Conservation (phyloP, 129 eudicot genomes). For the Flaveria robusta region DNA sequence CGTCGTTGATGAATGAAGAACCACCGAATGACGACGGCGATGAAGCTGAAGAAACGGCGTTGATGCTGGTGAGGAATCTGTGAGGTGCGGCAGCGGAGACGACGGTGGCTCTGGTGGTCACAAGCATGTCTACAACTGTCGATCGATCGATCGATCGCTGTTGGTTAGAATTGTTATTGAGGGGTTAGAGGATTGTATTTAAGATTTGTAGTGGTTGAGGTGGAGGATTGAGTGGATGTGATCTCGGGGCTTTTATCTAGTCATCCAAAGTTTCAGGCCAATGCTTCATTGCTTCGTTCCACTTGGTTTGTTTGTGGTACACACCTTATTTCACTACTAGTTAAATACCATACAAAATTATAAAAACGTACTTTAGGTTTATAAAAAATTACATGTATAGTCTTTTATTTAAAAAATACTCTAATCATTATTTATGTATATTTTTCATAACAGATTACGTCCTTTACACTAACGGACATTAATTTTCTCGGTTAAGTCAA, state of each 20-base stretch:
- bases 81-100: slow-evolving; percentile 43
- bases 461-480: too few species aligned
- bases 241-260: slow-evolving; percentile 20
- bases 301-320: too few species aligned
- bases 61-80: slow-evolving; percentile 16
- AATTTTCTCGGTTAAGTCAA: too few species aligned
- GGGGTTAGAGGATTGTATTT: neutral
- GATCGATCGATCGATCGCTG: slow-evolving; percentile 7
- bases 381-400: too few species aligned
- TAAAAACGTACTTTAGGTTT: too few species aligned
- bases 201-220: slow-evolving; percentile 26
- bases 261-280: slow-evolving; percentile 14
- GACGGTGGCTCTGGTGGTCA: slow-evolving; percentile 42
- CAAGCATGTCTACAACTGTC: slow-evolving; percentile 47
- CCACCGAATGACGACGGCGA: neutral
- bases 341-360: too few species aligned
- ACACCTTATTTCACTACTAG: too few species aligned
- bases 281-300: too few species aligned
- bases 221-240: slow-evolving; percentile 41
- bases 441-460: too few species aligned
- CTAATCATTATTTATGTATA: too few species aligned
- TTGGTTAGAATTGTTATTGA: too few species aligned
- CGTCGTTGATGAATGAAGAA: slow-evolving; percentile 9
- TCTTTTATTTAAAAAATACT: too few species aligned
- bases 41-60: slow-evolving; percentile 18